Evolutionary conservation across 495 filamentous ascomycete species (phyloP), one percentile per base, ranked within the genome.

Genomic region (Penicillium nucicola): DNA sequence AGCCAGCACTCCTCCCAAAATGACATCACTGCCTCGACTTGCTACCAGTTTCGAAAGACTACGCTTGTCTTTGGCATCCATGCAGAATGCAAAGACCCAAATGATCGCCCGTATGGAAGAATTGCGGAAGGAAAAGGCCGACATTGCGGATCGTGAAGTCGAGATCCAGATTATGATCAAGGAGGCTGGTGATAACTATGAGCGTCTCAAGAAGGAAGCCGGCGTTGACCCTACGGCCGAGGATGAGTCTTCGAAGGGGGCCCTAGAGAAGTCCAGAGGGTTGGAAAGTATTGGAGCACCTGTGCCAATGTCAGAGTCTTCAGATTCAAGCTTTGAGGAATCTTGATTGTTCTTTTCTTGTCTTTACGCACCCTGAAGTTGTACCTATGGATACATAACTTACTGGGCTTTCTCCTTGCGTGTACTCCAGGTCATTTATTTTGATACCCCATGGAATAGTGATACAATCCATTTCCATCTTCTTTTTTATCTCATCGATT

Each of bases 121-220:
- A 22, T 57, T 89, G 41, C 67, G 78, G 45, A 71, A 77, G 57
- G 86, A 89, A 56, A 87, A 87, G 51, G 72, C 70, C 2, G 83
- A 88, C 31, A 89, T 96, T 48, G 67, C 77, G n/a, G 68, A 78
- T 38, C 75, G 90, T 31, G 87, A 96, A 69, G 80, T 78, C 15
- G 88, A 92, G 70, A 86, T 96, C 5, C 91, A 96, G 69, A 77
- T 76, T 23, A 70, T 92, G 49, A 75, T 97, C 45, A 86, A 86
- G 61, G 87, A 95, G 62, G 87, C 90, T 0, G 89, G 88, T 0
- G 88, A 88, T 42, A 82, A 85, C 49, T 95, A 90, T 66, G 82
- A 86, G 65, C 78, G 72, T 53, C 61, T 83, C 41, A 78, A 76
- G 46, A 58, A 62, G 15, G 82, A 85, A 60, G 77, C 74, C 31